Evolutionary conservation across 2,329 filamentous ascomycete genomes (phyloP).

Genomic region (Penicillium sp.): DNA sequence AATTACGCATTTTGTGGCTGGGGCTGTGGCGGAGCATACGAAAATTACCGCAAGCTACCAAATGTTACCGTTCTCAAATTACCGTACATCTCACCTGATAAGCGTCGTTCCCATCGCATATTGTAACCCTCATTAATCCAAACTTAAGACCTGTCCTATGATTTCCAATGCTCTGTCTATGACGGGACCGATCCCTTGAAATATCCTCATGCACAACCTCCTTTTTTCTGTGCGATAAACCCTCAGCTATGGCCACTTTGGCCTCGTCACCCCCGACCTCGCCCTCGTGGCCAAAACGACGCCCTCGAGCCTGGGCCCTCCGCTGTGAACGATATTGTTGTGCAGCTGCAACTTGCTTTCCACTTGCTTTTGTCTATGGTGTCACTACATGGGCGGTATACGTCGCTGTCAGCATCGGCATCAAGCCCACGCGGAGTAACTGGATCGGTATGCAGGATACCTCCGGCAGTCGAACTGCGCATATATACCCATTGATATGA

Average conservation of each 20-base stretch:
- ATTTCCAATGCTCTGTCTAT: conserved; percentile 3
- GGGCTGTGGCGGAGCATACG: conserved; percentile 1
- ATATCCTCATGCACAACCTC: conserved; percentile 16
- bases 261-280: conserved; percentile 41
- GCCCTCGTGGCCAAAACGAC: conserved; percentile 43
- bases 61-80: background rate
- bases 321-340: conserved; percentile 81
- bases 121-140: background rate
- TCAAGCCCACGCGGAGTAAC: conserved; percentile 51
- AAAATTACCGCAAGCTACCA: background rate
- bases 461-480: background rate
- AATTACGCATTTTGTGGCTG: conserved; percentile 4
- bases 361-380: conserved; percentile 83
- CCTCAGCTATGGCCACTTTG: conserved; percentile 38
- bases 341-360: conserved; percentile 73
- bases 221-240: conserved; percentile 10
- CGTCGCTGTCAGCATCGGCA: conserved; percentile 74
- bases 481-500: background rate
- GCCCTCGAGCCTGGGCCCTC: conserved; percentile 44
- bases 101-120: background rate
- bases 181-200: conserved; percentile 9
- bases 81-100: conserved; percentile 5
- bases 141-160: background rate
- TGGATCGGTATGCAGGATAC: conserved; percentile 40
- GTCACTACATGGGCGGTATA: conserved; percentile 93